These are phyloP conservation scores for Torulaspora franciscae DNA, from an alignment of 805 yeast species.

Conservation along the genomic window DNA sequence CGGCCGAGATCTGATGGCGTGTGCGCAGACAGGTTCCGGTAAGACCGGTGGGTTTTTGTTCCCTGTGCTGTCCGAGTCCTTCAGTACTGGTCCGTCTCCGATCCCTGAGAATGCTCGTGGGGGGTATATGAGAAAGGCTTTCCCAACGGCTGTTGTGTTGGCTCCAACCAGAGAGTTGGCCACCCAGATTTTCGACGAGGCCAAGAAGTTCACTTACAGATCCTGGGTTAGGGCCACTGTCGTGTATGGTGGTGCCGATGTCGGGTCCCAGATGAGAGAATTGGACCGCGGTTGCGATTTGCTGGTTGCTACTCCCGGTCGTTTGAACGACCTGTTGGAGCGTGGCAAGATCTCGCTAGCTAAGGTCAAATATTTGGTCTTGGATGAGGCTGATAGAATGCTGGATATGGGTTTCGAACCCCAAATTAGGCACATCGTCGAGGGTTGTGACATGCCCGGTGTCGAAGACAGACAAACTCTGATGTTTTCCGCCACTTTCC, in stretches of 20 bases:
- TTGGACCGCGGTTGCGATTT: conserved; percentile 92
- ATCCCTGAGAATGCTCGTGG: conserved; percentile 37
- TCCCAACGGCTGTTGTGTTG: conserved; percentile 89
- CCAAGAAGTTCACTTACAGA: conserved; percentile 92
- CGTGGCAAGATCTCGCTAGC: conserved; percentile 88
- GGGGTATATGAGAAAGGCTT: conserved; percentile 66
- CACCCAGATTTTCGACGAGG: conserved; percentile 93
- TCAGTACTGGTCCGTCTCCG: conserved; percentile 78
- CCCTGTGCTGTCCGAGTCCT: conserved; percentile 93
- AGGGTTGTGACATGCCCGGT: conserved; percentile 96
- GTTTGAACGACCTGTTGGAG: conserved; percentile 91
- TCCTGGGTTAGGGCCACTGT: conserved; percentile 97
- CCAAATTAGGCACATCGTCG: conserved; percentile 96
- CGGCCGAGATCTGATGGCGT: conserved; percentile 92
- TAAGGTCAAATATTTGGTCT: conserved; percentile 87
- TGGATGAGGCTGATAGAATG: conserved; percentile 99
- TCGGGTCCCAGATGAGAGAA: conserved; percentile 78
- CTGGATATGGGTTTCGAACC: conserved; percentile 99
- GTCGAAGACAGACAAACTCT: conserved; percentile 90
- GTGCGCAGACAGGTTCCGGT: conserved; percentile 99
- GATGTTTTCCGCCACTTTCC: conserved; percentile 99
- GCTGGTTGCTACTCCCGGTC: conserved; percentile 98
- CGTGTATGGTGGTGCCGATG: conserved; percentile 98
- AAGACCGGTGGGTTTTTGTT: conserved; percentile 99
- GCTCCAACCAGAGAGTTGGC: conserved; percentile 99